These are phyloP conservation scores for Maudiozyma barnettii DNA, from an alignment of 805 yeast species.

Conservation along the genomic window DNA sequence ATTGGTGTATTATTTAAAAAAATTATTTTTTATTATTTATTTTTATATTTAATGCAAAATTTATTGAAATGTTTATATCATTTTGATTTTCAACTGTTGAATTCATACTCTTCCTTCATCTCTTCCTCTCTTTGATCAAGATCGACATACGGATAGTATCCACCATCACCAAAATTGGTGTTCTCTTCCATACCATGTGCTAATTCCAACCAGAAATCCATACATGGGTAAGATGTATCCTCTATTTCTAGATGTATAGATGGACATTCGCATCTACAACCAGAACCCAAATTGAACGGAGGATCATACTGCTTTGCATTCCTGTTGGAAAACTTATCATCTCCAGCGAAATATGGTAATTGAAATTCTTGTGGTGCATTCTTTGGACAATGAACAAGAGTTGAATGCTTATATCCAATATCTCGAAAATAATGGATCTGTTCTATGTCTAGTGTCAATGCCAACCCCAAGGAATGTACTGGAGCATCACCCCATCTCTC, in stretches of 20 bases:
- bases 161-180: slow-evolving; percentile 5
- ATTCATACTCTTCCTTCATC: neutral
- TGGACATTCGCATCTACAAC: slow-evolving; percentile 86
- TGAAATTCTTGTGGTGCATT: slow-evolving; percentile 27
- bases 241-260: slow-evolving; percentile 41
- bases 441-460: slow-evolving; percentile 55
- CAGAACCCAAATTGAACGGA: slow-evolving; percentile 43
- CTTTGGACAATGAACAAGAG: slow-evolving; percentile 74
- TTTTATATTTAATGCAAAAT: neutral
- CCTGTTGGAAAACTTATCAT: slow-evolving; percentile 15
- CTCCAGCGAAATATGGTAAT: slow-evolving; percentile 32
- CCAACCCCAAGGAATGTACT: slow-evolving; percentile 79
- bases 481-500: slow-evolving; percentile 99
- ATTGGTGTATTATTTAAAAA: too few species aligned
- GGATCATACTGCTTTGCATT: slow-evolving; percentile 27
- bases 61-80: neutral
- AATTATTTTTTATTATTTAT: neutral
- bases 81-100: neutral
- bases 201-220: slow-evolving; percentile 41
- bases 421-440: slow-evolving; percentile 88
- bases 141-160: slow-evolving; percentile 5
- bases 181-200: slow-evolving; percentile 7
- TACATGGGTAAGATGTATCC: slow-evolving; percentile 43
- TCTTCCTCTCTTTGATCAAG: slow-evolving; percentile 1
- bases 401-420: slow-evolving; percentile 79